Base-by-base conservation (phyloP, 768 basidiomycete genomes). In the Udeniomyces megalosporus region DNA sequence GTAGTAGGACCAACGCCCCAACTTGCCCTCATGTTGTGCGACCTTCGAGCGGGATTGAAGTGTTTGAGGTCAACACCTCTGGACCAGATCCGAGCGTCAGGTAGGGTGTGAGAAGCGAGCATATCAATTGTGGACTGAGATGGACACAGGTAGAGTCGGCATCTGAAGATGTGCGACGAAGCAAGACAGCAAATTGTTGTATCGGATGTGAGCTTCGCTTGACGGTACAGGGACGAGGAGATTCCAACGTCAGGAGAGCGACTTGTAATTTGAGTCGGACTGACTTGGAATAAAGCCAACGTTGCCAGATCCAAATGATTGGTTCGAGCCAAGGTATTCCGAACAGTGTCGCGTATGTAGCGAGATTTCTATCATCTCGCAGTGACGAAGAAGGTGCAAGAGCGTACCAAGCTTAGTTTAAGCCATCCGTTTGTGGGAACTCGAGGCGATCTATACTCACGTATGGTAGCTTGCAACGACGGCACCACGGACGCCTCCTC, bases 391-490 rank as follows among this genome's bases (percentile, higher is more conserved):
- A 31, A 34, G 48, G 15, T 31, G 24, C 17, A 20, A 54, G 38
- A 58, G 55, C 32, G 31, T 3, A 17, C 14, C 4, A 24, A 44
- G 24, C 12, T n/a, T 11, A 24, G 6, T 14, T 49, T 48, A 22
- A 20, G 24, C 29, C 22, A n/a, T 34, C 29, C 28, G 29, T 2
- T n/a, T 17, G 14, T 38, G n/a, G 31, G 26, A 28, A 1, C 24
- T 24, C 15, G 7, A 17, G 42, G 24, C 17, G 8, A 24, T 15
- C 29, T 3, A 26, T 12, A 68, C 71, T 66, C 38, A 73, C 71
- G 73, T 78, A 65, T 78, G 76, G 64, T 77, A 77, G 49, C 71
- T 72, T 4, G 74, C 71, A 12, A 77, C 72, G 4, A 75, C 70
- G 1, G 74, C 73, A 12, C 73, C 73, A n/a, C 63, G 58, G 35